Conservation (phyloP, 306 rosid species). For the Aeschynomene evenia region DNA sequence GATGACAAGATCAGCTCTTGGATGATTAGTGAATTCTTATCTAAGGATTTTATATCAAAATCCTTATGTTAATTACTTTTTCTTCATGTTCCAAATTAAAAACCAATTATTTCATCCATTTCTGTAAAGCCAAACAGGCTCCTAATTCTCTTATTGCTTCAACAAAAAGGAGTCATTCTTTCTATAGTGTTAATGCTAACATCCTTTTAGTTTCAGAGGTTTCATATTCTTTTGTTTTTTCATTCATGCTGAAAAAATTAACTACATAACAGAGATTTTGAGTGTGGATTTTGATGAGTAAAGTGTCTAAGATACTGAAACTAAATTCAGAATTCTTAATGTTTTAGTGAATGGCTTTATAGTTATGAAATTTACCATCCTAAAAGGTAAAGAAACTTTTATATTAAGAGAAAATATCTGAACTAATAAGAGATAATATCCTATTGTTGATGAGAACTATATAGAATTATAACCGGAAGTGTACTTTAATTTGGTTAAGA, state of each 20-base stretch:
- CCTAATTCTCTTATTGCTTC: constrained; percentile 1
- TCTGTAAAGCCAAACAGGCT: neutral
- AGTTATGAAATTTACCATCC: too few relatives aligned
- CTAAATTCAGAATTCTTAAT: neutral
- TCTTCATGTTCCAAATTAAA: neutral
- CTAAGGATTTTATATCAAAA: neutral
- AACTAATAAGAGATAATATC: neutral
- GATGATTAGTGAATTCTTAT: constrained; percentile 31
- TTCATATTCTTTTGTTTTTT: neutral
- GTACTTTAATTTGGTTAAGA: too few relatives aligned
- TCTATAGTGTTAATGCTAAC: neutral
- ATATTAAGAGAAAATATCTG: neutral
- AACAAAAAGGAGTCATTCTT: neutral
- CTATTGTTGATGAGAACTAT: too few relatives aligned
- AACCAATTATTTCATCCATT: neutral
- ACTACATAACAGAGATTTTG: neutral
- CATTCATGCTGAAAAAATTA: neutral
- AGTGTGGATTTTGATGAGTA: neutral
- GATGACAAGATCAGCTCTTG: constrained; percentile 67
- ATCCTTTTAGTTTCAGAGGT: neutral
- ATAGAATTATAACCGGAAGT: too few relatives aligned
- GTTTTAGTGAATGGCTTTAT: neutral
- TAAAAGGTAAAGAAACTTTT: neutral
- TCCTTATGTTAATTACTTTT: constrained; percentile 3
- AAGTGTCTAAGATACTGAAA: neutral